phyloP scores from a whole-genome alignment of 768 basidiomycete genomes.

The Rhodotorula babjevae region DNA sequence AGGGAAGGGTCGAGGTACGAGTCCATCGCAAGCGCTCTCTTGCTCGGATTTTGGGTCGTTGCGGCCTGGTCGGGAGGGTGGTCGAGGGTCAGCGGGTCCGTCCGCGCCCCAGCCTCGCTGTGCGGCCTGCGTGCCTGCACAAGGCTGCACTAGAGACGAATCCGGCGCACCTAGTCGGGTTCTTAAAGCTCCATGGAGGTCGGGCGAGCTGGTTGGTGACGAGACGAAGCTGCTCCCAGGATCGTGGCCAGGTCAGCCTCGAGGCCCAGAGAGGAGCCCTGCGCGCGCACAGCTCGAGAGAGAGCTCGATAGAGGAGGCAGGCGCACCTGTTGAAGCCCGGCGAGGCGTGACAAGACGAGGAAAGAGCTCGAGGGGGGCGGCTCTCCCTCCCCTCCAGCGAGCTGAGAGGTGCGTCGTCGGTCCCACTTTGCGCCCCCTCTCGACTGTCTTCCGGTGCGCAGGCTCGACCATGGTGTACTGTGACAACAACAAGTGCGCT shows the following conservation, averaged over 20 bases:
- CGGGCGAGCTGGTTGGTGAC: not conserved
- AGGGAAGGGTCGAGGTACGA: conserved; percentile 23
- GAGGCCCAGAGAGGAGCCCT: not conserved
- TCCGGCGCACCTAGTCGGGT: not conserved
- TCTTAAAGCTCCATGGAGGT: not conserved
- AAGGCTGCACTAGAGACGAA: not conserved
- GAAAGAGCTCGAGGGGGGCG: not conserved
- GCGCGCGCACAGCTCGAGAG: too few species aligned
- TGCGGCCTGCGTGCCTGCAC: not conserved
- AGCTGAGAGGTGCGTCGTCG: too few species aligned
- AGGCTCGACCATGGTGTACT: too few species aligned
- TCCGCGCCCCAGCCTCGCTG: not conserved
- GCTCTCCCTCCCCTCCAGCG: too few species aligned
- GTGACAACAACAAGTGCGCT: too few species aligned
- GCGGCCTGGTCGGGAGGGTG: not conserved
- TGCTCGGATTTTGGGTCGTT: not conserved
- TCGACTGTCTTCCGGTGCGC: too few species aligned
- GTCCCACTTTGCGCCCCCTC: too few species aligned
- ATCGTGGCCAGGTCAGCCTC: not conserved
- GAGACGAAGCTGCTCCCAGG: not conserved
- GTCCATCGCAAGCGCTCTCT: conserved; percentile 2
- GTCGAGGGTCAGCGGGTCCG: not conserved
- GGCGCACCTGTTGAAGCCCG: not conserved
- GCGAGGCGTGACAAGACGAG: not conserved
- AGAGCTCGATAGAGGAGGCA: too few species aligned